Percentiles rank a stretch among this genome's conserved stretches.
Evolutionary conservation across 2,329 filamentous ascomycete genomes (phyloP).

Genomic region (Penicillium hesseltinei): DNA sequence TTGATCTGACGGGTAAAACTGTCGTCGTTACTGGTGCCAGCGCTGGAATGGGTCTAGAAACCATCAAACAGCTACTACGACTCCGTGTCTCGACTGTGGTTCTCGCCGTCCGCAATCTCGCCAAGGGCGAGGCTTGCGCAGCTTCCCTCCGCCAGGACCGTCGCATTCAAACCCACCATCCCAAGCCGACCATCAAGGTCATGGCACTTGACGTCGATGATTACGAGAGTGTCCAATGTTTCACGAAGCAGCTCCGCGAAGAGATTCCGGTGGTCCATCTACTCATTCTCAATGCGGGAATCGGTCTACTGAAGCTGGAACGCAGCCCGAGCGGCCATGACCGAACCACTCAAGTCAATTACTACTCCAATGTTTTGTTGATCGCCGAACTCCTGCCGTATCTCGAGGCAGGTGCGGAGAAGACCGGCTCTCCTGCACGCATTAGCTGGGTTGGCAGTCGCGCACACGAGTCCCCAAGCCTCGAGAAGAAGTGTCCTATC

Average conservation of each 20-base stretch:
- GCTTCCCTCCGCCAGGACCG: neutral
- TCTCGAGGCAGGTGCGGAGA: neutral
- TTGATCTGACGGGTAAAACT: neutral
- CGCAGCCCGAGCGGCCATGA: conserved; percentile 36
- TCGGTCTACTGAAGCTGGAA: conserved; percentile 16
- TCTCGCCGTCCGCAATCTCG: neutral
- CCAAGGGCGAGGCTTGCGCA: neutral
- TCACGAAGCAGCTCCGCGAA: conserved; percentile 15
- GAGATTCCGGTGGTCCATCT: conserved; percentile 22
- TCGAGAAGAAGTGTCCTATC: neutral
- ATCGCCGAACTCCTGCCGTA: neutral
- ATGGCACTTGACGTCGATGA: neutral
- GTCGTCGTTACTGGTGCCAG: neutral
- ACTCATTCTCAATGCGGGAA: conserved; percentile 28
- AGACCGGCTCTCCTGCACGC: neutral
- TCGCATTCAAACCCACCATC: neutral
- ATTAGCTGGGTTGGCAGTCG: neutral
- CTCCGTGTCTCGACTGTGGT: neutral
- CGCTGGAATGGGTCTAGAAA: neutral
- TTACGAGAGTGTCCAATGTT: neutral
- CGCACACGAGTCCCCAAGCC: neutral
- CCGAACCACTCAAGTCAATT: conserved; percentile 38
- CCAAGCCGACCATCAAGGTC: neutral
- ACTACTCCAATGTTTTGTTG: conserved; percentile 7
- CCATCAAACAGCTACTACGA: neutral